phyloP scores from a whole-genome alignment of 2,329 filamentous ascomycete species.

The Exophiala lecanii-corni region DNA sequence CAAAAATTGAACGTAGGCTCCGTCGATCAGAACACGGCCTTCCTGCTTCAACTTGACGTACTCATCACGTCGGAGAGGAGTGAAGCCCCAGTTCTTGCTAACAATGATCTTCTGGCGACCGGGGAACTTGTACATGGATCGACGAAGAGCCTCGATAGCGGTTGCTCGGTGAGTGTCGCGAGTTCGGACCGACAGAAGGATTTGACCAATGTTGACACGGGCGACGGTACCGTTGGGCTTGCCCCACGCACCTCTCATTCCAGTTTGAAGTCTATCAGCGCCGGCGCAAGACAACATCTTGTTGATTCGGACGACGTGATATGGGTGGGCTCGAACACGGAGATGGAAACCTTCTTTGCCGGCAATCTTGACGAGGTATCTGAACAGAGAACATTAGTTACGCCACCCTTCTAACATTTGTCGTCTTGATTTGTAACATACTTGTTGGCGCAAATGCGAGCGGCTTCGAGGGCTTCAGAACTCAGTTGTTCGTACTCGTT shows the following conservation, averaged over 20 bases:
- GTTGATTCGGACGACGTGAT: constrained; percentile 99
- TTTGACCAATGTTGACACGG: constrained; percentile 99
- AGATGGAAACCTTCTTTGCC: constrained; percentile 70
- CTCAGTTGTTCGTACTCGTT: constrained; percentile 99
- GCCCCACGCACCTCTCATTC: constrained; percentile 99
- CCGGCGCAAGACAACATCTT: constrained; percentile 99
- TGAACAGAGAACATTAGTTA: constrained; percentile 27
- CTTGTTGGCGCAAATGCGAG: constrained; percentile 99
- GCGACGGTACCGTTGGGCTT: constrained; percentile 99
- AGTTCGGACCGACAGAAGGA: constrained; percentile 94
- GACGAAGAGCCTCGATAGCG: constrained; percentile 97
- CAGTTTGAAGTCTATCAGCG: constrained; percentile 99
- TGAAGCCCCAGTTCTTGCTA: constrained; percentile 99
- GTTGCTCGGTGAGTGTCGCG: constrained; percentile 88
- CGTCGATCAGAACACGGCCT: constrained; percentile 91
- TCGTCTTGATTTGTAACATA: constrained; percentile 38
- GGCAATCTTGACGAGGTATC: constrained; percentile 64
- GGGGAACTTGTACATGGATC: constrained; percentile 99
- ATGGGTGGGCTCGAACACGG: constrained; percentile 84
- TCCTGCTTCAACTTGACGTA: constrained; percentile 93
- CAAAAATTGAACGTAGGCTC: constrained; percentile 99
- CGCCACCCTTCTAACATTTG: constrained; percentile 3
- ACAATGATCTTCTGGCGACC: constrained; percentile 99
- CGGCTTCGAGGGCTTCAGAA: constrained; percentile 98
- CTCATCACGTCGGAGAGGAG: constrained; percentile 93